Base-by-base conservation (phyloP, 2,329 filamentous ascomycete genomes). In the Sporothrix luriei region DNA sequence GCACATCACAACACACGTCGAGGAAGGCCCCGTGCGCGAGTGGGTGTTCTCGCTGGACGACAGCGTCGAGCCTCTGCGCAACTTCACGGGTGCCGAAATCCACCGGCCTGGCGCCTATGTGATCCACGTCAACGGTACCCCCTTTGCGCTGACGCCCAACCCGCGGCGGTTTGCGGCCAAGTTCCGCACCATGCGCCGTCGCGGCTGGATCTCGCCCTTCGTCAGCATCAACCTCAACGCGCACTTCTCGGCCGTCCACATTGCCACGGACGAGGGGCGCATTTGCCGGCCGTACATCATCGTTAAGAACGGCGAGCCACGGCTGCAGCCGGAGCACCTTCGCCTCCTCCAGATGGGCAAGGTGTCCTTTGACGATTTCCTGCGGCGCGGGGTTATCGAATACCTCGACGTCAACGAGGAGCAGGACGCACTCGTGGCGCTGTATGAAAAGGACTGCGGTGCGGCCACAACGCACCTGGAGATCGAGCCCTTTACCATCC, bases 361-460 rank as follows among this genome's bases (percentile, higher is more conserved):
- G 46, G 91, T 92, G 79, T 89, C 91, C 16, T 99, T 99, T 77
- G 95, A 99, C 74, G 94, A 97, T 78, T 98, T 98, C 76, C 82
- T 99, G 43, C 92, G 90, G 38, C 88, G 91, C 71, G 96, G 95
- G 0, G 84, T 99, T 10, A 92, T 99, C 9, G 96, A 99, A 78
- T 99, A 99, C 76, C 86, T 99, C 24, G 95, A 99, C 76, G 93
- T 97, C 74, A 99, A 99, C 79, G 96, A 99, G 79, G 95, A 99
- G 80, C 97, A 99, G 76, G 95, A 99, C 75, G 91, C 93, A 0
- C 90, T 97, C 69, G 96, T 99, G 74, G 92, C 94, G 4, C 87
- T 97, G 21, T 94, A 94, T 75, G 94, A 98, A 77, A 85, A 89
- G 26, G 90, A 97, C 71, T 92, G 98, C 73, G 90, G 88, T 21